Conservation (phyloP, 129 eudicot genomes). For the carrot (Daucus carota) region DH1_v3.0 NC_030385.2:43147501-43148000, state of each 20-base stretch:
- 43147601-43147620: not conserved
- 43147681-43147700: not conserved
- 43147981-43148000: constrained; percentile 93
- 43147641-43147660: too few relatives aligned
- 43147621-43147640: not conserved
- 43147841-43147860: not conserved
- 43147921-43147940: not conserved
- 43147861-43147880: not conserved
- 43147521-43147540: not conserved
- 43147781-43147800: not conserved
- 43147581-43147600: not conserved
- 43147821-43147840: not conserved
- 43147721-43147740: not conserved
- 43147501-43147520: not conserved
- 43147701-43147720: not conserved
- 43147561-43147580: not conserved
- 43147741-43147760: not conserved
- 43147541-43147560: not conserved
- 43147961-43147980: constrained; percentile 9
- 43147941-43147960: not conserved
- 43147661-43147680: not conserved
- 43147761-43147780: not conserved
- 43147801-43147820: not conserved
- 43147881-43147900: not conserved
- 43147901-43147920: not conserved